These are phyloP conservation scores for Pythium graminicola DNA, from an alignment of 352 stramenopile genomes.

Conservation along the genomic window DNA sequence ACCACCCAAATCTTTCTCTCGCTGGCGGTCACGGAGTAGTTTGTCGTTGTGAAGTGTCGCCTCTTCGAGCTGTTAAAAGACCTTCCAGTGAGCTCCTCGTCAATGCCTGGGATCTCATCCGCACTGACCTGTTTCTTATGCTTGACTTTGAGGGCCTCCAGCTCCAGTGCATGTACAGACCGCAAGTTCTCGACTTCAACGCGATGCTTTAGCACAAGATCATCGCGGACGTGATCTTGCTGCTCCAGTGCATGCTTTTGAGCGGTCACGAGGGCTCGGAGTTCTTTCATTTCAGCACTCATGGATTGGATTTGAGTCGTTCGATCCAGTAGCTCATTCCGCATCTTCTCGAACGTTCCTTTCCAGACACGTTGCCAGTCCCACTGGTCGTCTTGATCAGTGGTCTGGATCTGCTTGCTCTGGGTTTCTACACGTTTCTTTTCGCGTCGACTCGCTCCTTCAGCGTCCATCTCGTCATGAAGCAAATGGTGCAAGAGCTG, in stretches of 20 bases:
- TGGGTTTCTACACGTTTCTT: conserved; percentile 22
- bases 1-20: conserved; percentile 18
- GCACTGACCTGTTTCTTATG: conserved; percentile 43
- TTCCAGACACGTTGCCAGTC: conserved; percentile 70
- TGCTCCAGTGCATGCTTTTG: conserved; percentile 40
- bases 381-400: conserved; percentile 56
- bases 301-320: conserved; percentile 30
- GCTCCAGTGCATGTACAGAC: conserved; percentile 40
- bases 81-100: too few relatives aligned
- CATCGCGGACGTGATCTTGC: conserved; percentile 22
- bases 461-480: neutral
- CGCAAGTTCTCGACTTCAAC: conserved; percentile 42
- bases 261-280: conserved; percentile 32
- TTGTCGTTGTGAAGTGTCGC: conserved; percentile 39
- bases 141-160: conserved; percentile 37
- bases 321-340: conserved; percentile 28
- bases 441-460: neutral
- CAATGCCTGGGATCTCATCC: too few relatives aligned
- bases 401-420: conserved; percentile 51
- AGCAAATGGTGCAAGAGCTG: conserved; percentile 9
- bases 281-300: conserved; percentile 45
- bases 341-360: conserved; percentile 61
- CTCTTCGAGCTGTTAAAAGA: conserved; percentile 23
- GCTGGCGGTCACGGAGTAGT: conserved; percentile 30
- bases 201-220: conserved; percentile 32